Conservation (phyloP, 73 alveolate species). For the Paramecium sonneborni region DNA sequence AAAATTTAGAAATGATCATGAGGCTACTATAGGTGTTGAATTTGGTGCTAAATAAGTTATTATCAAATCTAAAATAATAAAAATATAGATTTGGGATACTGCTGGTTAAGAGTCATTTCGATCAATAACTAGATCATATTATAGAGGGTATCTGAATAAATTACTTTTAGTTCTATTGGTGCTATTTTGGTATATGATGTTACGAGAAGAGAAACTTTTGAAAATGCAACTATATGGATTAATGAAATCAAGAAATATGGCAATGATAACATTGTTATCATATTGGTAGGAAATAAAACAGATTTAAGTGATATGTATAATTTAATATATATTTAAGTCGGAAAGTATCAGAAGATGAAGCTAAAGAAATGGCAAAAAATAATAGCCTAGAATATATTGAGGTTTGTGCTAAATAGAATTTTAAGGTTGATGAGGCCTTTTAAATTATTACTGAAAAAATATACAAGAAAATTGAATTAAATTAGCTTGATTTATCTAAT, state of each 20-base stretch:
- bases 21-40: slow-evolving; percentile 71
- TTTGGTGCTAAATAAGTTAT: slow-evolving; percentile 69
- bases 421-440: slow-evolving; percentile 42
- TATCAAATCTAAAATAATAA: slow-evolving; percentile 60
- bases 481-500: slow-evolving; percentile 51
- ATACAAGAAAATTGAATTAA: slow-evolving; percentile 62
- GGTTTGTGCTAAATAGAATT: slow-evolving; percentile 43
- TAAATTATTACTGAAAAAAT: slow-evolving; percentile 44
- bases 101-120: slow-evolving; percentile 72
- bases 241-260: slow-evolving; percentile 66
- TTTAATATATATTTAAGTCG: slow-evolving; percentile 19
- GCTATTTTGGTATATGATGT: slow-evolving; percentile 71
- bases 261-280: slow-evolving; percentile 35
- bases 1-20: slow-evolving; percentile 67
- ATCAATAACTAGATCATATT: slow-evolving; percentile 70
- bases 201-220: slow-evolving; percentile 64
- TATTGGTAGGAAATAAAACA: slow-evolving; percentile 66
- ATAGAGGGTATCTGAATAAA: slow-evolving; percentile 29
- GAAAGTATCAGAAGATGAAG: slow-evolving; percentile 66
- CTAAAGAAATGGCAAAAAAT: slow-evolving; percentile 61
- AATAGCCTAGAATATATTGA: slow-evolving; percentile 54
- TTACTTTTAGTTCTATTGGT: slow-evolving; percentile 50
- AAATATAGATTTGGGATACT: slow-evolving; percentile 72
- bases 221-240: slow-evolving; percentile 61
- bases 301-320: slow-evolving; percentile 54